Evolutionary conservation across 108 stramenopile genomes (phyloP).

Genomic region (Stephanodiscus minutulus): DNA sequence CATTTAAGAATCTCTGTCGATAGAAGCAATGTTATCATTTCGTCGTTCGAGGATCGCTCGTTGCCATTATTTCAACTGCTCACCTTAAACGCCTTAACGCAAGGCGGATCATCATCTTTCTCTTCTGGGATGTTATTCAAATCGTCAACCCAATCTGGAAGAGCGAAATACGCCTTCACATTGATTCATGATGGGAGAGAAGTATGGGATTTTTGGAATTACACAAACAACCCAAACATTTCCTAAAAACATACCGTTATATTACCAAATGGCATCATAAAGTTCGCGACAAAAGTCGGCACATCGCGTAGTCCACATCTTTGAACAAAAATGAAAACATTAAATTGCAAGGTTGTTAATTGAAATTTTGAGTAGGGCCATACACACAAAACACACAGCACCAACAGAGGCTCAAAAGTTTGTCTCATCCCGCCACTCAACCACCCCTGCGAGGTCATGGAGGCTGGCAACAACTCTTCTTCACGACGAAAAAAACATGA

Average conservation of each 20-base stretch:
- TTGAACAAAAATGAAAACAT: not conserved
- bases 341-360: not conserved
- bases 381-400: not conserved
- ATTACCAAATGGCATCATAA: slow-evolving; percentile 61
- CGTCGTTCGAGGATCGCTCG: not conserved
- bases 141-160: slow-evolving; percentile 63
- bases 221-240: not conserved
- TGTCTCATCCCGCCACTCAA: not conserved
- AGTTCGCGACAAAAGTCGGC: slow-evolving; percentile 58
- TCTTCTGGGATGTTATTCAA: slow-evolving; percentile 47
- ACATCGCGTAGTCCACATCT: slow-evolving; percentile 58
- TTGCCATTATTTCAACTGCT: not conserved
- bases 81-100: slow-evolving; percentile 65
- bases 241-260: slow-evolving; percentile 27
- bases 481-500: not conserved
- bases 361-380: not conserved
- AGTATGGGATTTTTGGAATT: not conserved
- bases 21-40: not conserved
- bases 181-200: not conserved
- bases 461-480: not conserved
- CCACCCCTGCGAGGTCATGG: too few relatives aligned
- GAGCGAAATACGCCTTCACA: slow-evolving; percentile 45
- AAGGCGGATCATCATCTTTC: slow-evolving; percentile 45
- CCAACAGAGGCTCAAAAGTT: not conserved
- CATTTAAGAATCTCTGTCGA: slow-evolving; percentile 49